These are phyloP conservation scores for Apostasia ramifera DNA, from an alignment of 106 monocot species.

Conservation along the genomic window DNA sequence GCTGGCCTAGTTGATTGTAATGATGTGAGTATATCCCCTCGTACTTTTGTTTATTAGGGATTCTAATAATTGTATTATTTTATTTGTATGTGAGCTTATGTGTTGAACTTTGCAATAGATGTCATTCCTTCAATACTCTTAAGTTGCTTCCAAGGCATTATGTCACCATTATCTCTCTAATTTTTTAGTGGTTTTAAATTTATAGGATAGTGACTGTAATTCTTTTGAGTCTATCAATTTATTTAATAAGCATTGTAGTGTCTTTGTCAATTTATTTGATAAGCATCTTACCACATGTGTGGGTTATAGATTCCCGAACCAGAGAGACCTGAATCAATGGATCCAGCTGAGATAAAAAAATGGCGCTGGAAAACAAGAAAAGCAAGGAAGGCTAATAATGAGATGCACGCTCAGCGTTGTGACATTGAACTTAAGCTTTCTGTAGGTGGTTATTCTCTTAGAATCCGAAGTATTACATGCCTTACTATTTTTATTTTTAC, in stretches of 20 bases:
- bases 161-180: too few relatives aligned
- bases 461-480: neutral
- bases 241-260: neutral
- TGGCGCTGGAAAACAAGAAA: slow-evolving; percentile 70
- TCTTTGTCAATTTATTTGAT: neutral
- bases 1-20: slow-evolving; percentile 68
- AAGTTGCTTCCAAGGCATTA: too few relatives aligned
- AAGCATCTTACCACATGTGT: too few relatives aligned
- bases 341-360: slow-evolving; percentile 44
- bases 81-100: too few relatives aligned
- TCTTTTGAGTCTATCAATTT: too few relatives aligned
- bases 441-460: slow-evolving; percentile 26
- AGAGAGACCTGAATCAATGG: slow-evolving; percentile 47
- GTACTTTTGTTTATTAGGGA: too few relatives aligned
- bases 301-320: slow-evolving; percentile 54
- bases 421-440: slow-evolving; percentile 88
- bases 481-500: neutral
- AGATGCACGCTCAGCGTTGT: slow-evolving; percentile 85
- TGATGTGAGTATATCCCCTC: slow-evolving; percentile 44
- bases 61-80: too few relatives aligned
- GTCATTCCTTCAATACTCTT: too few relatives aligned
- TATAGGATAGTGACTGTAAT: too few relatives aligned
- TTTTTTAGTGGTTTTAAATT: too few relatives aligned
- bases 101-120: too few relatives aligned
- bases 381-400: slow-evolving; percentile 67